Evolutionary conservation across 2,329 filamentous ascomycete species (phyloP).

Genomic region (Leptodontidium sp.): DNA sequence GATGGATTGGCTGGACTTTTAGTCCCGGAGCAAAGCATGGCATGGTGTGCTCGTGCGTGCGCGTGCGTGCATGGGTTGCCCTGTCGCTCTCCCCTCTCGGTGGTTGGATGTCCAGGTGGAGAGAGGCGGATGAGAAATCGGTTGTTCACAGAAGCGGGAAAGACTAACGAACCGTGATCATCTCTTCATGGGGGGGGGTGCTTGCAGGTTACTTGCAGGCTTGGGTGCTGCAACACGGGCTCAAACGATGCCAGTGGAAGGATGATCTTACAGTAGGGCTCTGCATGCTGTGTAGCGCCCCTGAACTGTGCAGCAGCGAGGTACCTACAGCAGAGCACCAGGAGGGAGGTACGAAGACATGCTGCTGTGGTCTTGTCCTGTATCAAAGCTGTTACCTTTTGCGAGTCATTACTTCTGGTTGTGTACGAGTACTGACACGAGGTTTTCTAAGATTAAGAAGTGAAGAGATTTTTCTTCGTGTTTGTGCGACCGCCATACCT

Average conservation of each 20-base stretch:
- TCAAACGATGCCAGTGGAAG: background rate
- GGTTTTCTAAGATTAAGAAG: too few relatives aligned
- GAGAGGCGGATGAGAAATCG: background rate
- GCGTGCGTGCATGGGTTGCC: conserved; percentile 15
- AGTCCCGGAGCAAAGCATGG: background rate
- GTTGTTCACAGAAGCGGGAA: background rate
- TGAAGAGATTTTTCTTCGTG: background rate
- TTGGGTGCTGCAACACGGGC: background rate
- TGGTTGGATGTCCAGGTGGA: background rate
- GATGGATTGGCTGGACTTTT: too few relatives aligned
- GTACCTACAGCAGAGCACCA: too few relatives aligned
- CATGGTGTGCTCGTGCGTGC: conserved; percentile 9
- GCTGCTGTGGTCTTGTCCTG: too few relatives aligned
- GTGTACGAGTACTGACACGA: too few relatives aligned
- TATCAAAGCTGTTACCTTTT: too few relatives aligned
- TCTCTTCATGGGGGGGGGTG: background rate
- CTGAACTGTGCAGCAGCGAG: conserved; percentile 6
- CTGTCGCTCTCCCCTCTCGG: background rate
- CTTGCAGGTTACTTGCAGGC: conserved; percentile 5
- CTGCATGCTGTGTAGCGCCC: background rate
- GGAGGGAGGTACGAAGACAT: too few relatives aligned
- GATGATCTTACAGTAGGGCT: background rate
- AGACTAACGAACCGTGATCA: conserved; percentile 10
- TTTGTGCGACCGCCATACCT: conserved; percentile 1
- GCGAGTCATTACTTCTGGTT: too few relatives aligned